Evolutionary conservation across 108 stramenopile species (phyloP), one percentile per base, ranked within the genome.

Genomic region (Fragilaria radians): DNA sequence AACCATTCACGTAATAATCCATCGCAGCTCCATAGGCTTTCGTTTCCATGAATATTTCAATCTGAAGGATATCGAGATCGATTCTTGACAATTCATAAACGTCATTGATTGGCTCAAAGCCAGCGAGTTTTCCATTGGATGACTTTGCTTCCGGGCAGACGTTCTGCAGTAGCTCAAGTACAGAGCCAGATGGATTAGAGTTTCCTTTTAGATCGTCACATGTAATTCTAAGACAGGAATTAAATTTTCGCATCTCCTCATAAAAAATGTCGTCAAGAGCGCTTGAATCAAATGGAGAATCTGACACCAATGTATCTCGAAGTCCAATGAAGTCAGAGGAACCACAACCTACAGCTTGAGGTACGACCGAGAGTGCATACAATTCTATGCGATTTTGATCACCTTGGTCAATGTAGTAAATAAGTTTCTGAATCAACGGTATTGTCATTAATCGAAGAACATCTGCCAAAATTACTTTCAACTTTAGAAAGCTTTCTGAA

Each of bases 1-100:
- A 68, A 22, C 91, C 91, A 46, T 72, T 61, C 7, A 49, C 33
- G 52, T 82, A 92, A 21, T 80, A 30, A 47, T 86, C 83, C 26
- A 47, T 34, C 2, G 89, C 89, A 23, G 72, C 62, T 9, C 65
- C 58, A 29, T 66, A 71, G 0, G 79, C 68, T 17, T 36, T 34
- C 1, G 63, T 68, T 32, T 52, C 31, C 71, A 79, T 64, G 32
- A 84, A 52, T 17, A 80, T 63, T n/a, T 61, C 50, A 31, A 80
- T 72, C 52, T 77, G 70, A n/a, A 65, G 32, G 30, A 73, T 58
- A 59, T 84, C 83, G 11, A 73, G 48, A 54, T 84, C 83, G 25
- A 84, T 31, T 23, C 76, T 23, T 9, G 70, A 33, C 22, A 74
- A 32, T 54, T 74, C 76, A 3, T 54, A 33, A 28, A 75, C 76